These are phyloP conservation scores for Prunus dulcis DNA, from an alignment of 306 rosid species.

Conservation along the genomic window DNA sequence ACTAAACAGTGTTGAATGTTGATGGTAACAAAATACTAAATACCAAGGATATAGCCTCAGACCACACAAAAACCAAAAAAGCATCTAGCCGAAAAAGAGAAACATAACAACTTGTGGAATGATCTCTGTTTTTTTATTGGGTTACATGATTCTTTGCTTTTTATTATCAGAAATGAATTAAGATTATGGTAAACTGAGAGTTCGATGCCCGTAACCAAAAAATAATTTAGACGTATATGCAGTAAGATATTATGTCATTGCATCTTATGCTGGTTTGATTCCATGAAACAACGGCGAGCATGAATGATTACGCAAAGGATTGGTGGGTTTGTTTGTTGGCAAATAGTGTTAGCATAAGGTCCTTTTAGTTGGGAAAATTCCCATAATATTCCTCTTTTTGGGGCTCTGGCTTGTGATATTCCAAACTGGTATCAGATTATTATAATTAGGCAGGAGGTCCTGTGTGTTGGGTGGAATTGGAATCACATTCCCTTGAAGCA, in stretches of 20 bases:
- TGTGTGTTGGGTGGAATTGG: conserved; percentile 16
- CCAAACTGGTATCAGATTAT: background rate
- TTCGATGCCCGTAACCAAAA: background rate
- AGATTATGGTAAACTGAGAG: background rate
- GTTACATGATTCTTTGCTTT: background rate
- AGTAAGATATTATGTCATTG: background rate
- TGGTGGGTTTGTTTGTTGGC: background rate
- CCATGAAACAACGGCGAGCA: conserved; percentile 2
- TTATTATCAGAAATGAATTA: background rate
- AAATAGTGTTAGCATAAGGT: background rate
- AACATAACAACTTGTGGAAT: background rate
- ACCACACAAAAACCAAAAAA: background rate
- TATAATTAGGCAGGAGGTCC: background rate
- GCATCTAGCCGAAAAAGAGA: background rate
- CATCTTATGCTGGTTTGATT: conserved; percentile 17
- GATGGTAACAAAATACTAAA: background rate
- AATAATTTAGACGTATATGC: background rate
- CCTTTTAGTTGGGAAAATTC: conserved; percentile 6
- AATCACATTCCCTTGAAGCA: conserved; percentile 36
- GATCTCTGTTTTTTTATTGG: background rate
- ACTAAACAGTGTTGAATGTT: background rate
- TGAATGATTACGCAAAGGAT: background rate
- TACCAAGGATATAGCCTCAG: background rate
- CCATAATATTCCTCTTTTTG: background rate
- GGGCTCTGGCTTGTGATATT: background rate